Conservation (phyloP, 1,139 yeast species). For the Yarrowia galli region DNA sequence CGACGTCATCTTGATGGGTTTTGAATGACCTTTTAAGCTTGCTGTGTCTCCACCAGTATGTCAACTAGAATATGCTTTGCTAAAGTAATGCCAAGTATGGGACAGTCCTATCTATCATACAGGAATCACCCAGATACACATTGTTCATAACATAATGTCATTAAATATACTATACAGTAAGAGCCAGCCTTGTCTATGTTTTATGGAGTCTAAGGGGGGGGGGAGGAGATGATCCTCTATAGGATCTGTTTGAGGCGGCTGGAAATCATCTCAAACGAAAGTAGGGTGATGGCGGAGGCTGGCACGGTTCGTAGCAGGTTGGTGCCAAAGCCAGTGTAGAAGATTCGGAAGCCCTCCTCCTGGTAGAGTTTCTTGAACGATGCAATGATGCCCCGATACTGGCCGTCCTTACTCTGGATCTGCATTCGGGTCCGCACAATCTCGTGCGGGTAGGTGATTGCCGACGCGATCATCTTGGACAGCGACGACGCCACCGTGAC, state of each 20-base stretch:
- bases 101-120: too few relatives aligned
- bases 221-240: neutral
- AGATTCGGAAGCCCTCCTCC: conserved; percentile 81
- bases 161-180: conserved; percentile 36
- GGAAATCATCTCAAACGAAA: conserved; percentile 89
- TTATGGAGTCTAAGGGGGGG: conserved; percentile 18
- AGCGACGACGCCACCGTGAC: conserved; percentile 75
- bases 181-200: conserved; percentile 27
- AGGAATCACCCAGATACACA: too few relatives aligned
- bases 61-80: too few relatives aligned
- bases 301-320: conserved; percentile 93
- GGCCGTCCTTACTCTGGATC: conserved; percentile 50
- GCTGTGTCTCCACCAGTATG: too few relatives aligned
- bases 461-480: conserved; percentile 88
- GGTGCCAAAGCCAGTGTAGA: conserved; percentile 87
- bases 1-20: too few relatives aligned
- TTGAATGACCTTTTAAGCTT: too few relatives aligned
- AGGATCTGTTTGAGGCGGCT: conserved; percentile 54
- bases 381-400: conserved; percentile 54
- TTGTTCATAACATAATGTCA: conserved; percentile 12
- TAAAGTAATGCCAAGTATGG: too few relatives aligned
- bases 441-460: conserved; percentile 95
- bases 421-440: conserved; percentile 92
- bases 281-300: conserved; percentile 90
- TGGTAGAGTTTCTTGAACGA: conserved; percentile 62